Evolutionary conservation across 1,284 basidiomycete genomes (phyloP).

Genomic region (Naganishia albida): DNA sequence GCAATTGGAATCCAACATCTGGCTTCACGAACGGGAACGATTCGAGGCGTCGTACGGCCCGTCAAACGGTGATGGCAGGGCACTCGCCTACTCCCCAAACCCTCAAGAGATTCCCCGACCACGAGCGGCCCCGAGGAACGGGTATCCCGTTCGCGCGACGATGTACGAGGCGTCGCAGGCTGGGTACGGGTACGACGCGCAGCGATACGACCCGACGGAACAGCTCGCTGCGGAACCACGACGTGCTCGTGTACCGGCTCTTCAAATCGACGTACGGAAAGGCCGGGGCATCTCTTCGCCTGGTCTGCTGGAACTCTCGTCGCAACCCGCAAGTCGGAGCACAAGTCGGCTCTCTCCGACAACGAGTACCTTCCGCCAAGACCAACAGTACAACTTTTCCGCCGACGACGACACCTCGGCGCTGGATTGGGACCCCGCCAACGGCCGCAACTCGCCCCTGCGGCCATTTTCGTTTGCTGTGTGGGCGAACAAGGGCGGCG

Average conservation of each 20-base stretch:
- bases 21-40: constrained; percentile 5
- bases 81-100: neutral
- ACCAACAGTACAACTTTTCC: constrained; percentile 25
- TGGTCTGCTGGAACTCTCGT: constrained; percentile 35
- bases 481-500: constrained; percentile 41
- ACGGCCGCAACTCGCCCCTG: constrained; percentile 23
- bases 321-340: constrained; percentile 10
- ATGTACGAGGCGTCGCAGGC: constrained; percentile 26
- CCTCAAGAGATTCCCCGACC: neutral
- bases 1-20: constrained; percentile 4
- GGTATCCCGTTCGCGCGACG: constrained; percentile 16
- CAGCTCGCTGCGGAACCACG: neutral
- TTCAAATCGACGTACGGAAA: constrained; percentile 49
- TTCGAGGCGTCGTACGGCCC: neutral
- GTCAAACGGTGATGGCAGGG: neutral
- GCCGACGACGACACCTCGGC: constrained; percentile 10
- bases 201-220: neutral
- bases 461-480: constrained; percentile 54
- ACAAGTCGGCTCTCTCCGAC: constrained; percentile 9
- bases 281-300: constrained; percentile 44
- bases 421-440: neutral
- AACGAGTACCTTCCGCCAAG: constrained; percentile 8
- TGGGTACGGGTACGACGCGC: neutral
- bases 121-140: neutral
- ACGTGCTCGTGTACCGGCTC: neutral